These are phyloP conservation scores for Saturnispora kantuleensis DNA, from an alignment of 805 yeast genomes.

Conservation along the genomic window DNA sequence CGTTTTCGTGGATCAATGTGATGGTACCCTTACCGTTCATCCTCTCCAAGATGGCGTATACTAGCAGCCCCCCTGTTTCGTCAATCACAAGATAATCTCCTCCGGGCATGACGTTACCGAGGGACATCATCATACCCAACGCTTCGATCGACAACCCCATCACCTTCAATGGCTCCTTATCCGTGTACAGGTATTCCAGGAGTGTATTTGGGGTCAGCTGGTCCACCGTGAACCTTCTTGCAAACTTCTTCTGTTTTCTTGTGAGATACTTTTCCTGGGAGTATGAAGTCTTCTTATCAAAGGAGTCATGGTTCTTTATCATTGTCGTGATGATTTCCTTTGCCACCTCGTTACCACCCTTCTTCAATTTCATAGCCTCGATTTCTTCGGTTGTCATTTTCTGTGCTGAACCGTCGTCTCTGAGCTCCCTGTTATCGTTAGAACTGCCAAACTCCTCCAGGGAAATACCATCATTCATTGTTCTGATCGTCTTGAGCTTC, in stretches of 20 bases:
- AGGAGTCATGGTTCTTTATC: slow-evolving; percentile 74
- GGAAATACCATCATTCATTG: slow-evolving; percentile 1
- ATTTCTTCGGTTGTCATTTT: slow-evolving; percentile 70
- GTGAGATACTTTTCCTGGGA: slow-evolving; percentile 89
- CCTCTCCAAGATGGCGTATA: slow-evolving; percentile 80
- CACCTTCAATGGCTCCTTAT: slow-evolving; percentile 63
- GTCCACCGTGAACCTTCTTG: slow-evolving; percentile 76
- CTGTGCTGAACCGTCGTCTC: slow-evolving; percentile 67
- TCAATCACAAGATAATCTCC: slow-evolving; percentile 84
- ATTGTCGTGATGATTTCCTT: slow-evolving; percentile 73
- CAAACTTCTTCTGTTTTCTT: slow-evolving; percentile 85
- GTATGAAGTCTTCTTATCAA: slow-evolving; percentile 77
- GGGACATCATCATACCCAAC: slow-evolving; percentile 63
- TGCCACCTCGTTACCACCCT: slow-evolving; percentile 53
- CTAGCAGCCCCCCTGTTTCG: slow-evolving; percentile 89
- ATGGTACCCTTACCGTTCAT: slow-evolving; percentile 72
- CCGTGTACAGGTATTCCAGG: slow-evolving; percentile 56
- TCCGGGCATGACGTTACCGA: slow-evolving; percentile 80
- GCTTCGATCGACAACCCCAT: slow-evolving; percentile 81
- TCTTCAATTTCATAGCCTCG: slow-evolving; percentile 66
- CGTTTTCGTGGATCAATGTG: slow-evolving; percentile 79
- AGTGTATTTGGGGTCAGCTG: slow-evolving; percentile 62
- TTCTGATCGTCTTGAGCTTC: slow-evolving; percentile 21
- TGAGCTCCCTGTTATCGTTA: slow-evolving; percentile 45
- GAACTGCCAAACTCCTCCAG: slow-evolving; percentile 21